Conservation (phyloP, 2,329 filamentous ascomycete genomes). For the Sarocladium oryzae region DNA sequence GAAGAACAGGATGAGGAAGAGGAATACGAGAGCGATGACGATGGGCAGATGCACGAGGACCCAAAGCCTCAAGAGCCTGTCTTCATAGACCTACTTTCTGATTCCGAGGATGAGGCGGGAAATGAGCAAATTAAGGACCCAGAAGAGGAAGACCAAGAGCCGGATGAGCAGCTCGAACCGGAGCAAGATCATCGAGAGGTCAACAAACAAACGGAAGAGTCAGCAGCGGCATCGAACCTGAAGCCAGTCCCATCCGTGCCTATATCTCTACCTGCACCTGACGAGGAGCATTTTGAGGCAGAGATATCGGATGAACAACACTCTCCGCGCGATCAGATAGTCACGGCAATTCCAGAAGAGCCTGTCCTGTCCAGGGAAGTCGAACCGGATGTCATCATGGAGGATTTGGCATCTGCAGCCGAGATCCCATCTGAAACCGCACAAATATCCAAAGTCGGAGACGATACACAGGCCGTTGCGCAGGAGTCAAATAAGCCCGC, state of each 20-base stretch:
- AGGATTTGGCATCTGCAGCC: background rate
- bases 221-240: no score
- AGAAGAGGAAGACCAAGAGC: slow-evolving; percentile 13
- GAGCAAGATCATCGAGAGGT: slow-evolving; percentile 12
- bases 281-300: background rate
- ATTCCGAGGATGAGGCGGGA: slow-evolving; percentile 32
- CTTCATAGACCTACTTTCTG: slow-evolving; percentile 41
- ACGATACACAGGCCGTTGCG: no score
- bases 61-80: slow-evolving; percentile 23
- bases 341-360: background rate
- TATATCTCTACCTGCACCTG: no score
- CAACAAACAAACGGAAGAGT: no score
- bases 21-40: slow-evolving; percentile 15
- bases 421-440: no score
- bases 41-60: slow-evolving; percentile 14
- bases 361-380: background rate
- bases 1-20: slow-evolving; percentile 21
- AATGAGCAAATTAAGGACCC: background rate
- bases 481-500: no score
- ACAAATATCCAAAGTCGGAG: no score
- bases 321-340: background rate
- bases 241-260: no score
- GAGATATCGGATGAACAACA: background rate
- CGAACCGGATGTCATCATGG: background rate
- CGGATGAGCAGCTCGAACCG: slow-evolving; percentile 19